phyloP scores from a whole-genome alignment of 805 yeast genomes.

The Cyberlindnera nakhonratchasimensis region DNA sequence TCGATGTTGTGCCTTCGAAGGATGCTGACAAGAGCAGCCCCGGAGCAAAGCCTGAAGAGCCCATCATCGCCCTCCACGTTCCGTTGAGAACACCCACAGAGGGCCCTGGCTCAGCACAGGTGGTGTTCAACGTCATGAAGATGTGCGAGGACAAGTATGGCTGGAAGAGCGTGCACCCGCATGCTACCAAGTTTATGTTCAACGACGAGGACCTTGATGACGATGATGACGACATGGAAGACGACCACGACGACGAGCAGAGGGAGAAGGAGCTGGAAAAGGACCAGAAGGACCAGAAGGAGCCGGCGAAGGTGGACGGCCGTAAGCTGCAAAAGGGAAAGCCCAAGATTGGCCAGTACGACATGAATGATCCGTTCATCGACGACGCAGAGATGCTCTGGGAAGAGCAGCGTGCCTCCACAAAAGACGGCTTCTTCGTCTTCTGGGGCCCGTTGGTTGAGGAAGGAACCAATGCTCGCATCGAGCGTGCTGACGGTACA shows the following conservation, averaged over 20 bases:
- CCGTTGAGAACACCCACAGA: constrained; percentile 46
- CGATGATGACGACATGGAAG: constrained; percentile 42
- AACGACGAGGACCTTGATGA: constrained; percentile 52
- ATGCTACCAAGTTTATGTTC: constrained; percentile 53
- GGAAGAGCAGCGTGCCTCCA: constrained; percentile 91
- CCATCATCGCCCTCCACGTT: constrained; percentile 53
- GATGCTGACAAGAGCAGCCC: not conserved
- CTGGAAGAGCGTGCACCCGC: constrained; percentile 66
- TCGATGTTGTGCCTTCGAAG: constrained; percentile 8
- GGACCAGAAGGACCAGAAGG: constrained; percentile 16
- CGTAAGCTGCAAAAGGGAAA: constrained; percentile 49
- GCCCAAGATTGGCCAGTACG: constrained; percentile 86
- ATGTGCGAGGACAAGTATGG: constrained; percentile 85
- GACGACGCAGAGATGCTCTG: constrained; percentile 90
- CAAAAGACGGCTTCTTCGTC: constrained; percentile 94
- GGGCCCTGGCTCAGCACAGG: constrained; percentile 60
- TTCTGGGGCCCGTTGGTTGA: constrained; percentile 89
- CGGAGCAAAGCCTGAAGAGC: constrained; percentile 27
- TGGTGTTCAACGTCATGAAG: constrained; percentile 66
- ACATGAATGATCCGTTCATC: constrained; percentile 89
- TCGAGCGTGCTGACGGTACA: constrained; percentile 45
- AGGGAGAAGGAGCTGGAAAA: constrained; percentile 30
- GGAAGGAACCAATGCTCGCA: constrained; percentile 45
- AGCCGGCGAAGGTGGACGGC: constrained; percentile 38
- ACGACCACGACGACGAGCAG: constrained; percentile 36